phyloP scores from a whole-genome alignment of 345 rosid genomes.

The Orychophragmus violaceus region DNA sequence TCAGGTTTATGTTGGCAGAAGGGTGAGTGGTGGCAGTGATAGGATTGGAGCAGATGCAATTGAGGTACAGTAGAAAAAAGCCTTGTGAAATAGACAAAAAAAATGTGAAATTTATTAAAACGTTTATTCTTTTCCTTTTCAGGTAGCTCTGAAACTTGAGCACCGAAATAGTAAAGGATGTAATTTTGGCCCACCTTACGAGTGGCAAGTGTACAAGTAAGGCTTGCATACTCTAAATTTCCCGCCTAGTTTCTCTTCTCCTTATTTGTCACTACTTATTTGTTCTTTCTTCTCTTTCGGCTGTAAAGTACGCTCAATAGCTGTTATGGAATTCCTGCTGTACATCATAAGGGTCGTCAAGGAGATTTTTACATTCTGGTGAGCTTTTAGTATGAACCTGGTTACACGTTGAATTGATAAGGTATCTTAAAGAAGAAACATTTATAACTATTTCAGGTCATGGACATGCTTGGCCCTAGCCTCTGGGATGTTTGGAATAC shows the following conservation, averaged over 20 bases:
- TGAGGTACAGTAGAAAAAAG: slow-evolving; percentile 43
- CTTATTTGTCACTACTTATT: slow-evolving; percentile 7
- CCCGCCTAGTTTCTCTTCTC: slow-evolving; percentile 1
- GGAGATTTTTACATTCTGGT: slow-evolving; percentile 97
- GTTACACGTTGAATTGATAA: not conserved
- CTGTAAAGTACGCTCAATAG: slow-evolving; percentile 52
- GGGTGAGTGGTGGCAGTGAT: slow-evolving; percentile 60
- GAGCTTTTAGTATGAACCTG: slow-evolving; percentile 19
- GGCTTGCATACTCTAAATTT: slow-evolving; percentile 11
- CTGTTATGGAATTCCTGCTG: slow-evolving; percentile 84
- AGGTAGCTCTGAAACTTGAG: slow-evolving; percentile 97
- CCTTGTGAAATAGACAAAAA: slow-evolving; percentile 1
- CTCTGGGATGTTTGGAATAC: slow-evolving; percentile 98
- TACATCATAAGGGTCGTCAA: slow-evolving; percentile 87
- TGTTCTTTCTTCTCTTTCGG: not conserved
- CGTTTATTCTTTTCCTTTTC: slow-evolving; percentile 21
- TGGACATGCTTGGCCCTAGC: slow-evolving; percentile 99
- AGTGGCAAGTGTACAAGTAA: slow-evolving; percentile 98
- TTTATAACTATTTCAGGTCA: slow-evolving; percentile 54
- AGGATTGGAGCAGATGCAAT: slow-evolving; percentile 74
- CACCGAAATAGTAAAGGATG: slow-evolving; percentile 95
- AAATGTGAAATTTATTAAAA: not conserved
- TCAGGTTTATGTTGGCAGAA: slow-evolving; percentile 92
- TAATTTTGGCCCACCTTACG: slow-evolving; percentile 91
- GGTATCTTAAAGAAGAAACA: not conserved